Percentiles rank a stretch among this genome's conserved stretches.
Evolutionary conservation across 208 protist genomes (phyloP).

Genomic region (Herpetomonas tarakana): DNA sequence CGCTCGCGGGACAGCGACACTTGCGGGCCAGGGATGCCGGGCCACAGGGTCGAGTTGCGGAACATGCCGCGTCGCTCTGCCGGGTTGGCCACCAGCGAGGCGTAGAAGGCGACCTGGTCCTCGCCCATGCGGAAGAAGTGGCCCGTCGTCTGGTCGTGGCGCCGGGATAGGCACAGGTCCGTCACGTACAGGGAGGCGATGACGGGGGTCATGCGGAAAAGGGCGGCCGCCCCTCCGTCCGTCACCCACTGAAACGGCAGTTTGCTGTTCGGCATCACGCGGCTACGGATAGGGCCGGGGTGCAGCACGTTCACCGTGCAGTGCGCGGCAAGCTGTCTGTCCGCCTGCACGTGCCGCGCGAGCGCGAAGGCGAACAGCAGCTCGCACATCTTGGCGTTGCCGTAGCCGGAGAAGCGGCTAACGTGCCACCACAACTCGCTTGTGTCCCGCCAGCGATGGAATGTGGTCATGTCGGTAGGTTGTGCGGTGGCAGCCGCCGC

Average conservation of each 20-base stretch:
- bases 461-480: constrained; percentile 25
- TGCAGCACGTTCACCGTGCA: constrained; percentile 55
- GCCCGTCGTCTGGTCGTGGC: constrained; percentile 48
- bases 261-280: constrained; percentile 29
- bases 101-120: constrained; percentile 41
- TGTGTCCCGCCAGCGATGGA: constrained; percentile 21
- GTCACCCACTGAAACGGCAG: constrained; percentile 37
- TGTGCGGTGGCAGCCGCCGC: constrained; percentile 30
- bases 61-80: constrained; percentile 30
- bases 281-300: constrained; percentile 44
- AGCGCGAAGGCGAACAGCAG: constrained; percentile 65
- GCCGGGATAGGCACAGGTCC: constrained; percentile 52
- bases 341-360: constrained; percentile 32
- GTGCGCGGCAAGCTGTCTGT: constrained; percentile 36
- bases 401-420: constrained; percentile 40
- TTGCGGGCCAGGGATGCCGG: constrained; percentile 40
- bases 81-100: constrained; percentile 17
- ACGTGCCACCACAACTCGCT: constrained; percentile 17
- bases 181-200: constrained; percentile 54
- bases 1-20: constrained; percentile 34
- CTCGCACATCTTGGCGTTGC: constrained; percentile 64
- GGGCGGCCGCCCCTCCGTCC: constrained; percentile 29
- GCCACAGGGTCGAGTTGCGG: constrained; percentile 51
- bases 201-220: constrained; percentile 52
- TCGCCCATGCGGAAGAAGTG: constrained; percentile 81